Conservation (phyloP, 805 yeast genomes). For the Candida parachauliodes region DNA sequence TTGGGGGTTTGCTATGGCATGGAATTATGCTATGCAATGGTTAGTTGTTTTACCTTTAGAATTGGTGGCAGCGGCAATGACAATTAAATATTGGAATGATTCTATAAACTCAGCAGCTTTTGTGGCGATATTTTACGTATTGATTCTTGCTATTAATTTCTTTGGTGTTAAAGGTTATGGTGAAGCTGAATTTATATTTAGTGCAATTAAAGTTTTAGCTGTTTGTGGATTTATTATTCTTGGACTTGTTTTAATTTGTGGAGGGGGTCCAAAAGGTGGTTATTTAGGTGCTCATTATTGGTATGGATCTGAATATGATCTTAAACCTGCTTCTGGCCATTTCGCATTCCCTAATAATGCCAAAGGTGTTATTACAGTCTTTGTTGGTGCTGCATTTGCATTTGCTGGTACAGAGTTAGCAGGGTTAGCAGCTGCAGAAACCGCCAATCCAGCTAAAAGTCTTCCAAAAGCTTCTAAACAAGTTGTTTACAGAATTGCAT, state of each 20-base stretch:
- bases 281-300: constrained; percentile 47
- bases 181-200: constrained; percentile 52
- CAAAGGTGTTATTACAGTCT: constrained; percentile 34
- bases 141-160: constrained; percentile 46
- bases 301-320: constrained; percentile 38
- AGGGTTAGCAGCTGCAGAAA: constrained; percentile 37
- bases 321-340: constrained; percentile 21
- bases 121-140: constrained; percentile 49
- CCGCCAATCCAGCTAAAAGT: constrained; percentile 28
- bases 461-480: constrained; percentile 36
- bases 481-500: constrained; percentile 35
- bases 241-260: constrained; percentile 46
- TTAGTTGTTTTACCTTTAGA: constrained; percentile 50
- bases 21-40: constrained; percentile 30
- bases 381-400: constrained; percentile 37
- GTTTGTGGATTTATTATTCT: constrained; percentile 46
- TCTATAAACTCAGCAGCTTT: constrained; percentile 52
- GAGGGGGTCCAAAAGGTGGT: constrained; percentile 50
- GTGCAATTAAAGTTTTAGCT: constrained; percentile 46
- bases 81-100: constrained; percentile 52
- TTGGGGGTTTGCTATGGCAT: constrained; percentile 48
- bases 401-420: constrained; percentile 36
- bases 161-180: constrained; percentile 55
- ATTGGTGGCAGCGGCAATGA: constrained; percentile 53
- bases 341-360: constrained; percentile 40